A percentile compares a stretch with the other conserved stretches of the same genome.
Evolutionary conservation across 306 rosid species (phyloP).

Genomic region (Glycine soja): DNA sequence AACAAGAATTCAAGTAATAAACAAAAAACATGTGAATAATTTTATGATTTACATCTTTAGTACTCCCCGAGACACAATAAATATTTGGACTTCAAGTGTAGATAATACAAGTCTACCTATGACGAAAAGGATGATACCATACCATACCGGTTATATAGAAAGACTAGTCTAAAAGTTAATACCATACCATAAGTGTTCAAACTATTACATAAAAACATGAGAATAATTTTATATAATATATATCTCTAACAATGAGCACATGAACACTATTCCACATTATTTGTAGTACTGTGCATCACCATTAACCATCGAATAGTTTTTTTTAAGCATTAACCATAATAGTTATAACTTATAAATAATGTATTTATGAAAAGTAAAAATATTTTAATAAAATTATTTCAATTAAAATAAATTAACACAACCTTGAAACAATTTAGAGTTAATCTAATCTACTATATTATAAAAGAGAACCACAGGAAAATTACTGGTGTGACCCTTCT

Average conservation of each 20-base stretch:
- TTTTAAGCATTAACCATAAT: no score
- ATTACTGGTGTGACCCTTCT: no score
- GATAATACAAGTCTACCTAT: not conserved
- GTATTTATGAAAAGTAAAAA: no score
- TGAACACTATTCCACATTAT: slow-evolving; percentile 10
- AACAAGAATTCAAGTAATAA: not conserved
- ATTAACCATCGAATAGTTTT: no score
- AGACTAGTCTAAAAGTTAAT: not conserved
- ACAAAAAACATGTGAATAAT: not conserved
- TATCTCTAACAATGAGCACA: not conserved
- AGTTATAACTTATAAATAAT: no score
- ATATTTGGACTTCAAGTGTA: not conserved
- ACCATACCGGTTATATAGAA: not conserved
- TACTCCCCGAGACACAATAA: not conserved
- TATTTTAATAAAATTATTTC: no score
- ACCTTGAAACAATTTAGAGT: no score
- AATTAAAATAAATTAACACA: no score
- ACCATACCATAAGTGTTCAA: not conserved
- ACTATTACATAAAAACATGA: not conserved
- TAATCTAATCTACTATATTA: no score
- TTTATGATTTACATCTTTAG: not conserved
- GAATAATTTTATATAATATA: not conserved
- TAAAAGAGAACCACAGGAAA: no score
- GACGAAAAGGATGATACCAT: not conserved
- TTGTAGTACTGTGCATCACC: no score